These are phyloP conservation scores for Allium fistulosum DNA, from an alignment of 106 monocot species.

Conservation along the genomic window DNA sequence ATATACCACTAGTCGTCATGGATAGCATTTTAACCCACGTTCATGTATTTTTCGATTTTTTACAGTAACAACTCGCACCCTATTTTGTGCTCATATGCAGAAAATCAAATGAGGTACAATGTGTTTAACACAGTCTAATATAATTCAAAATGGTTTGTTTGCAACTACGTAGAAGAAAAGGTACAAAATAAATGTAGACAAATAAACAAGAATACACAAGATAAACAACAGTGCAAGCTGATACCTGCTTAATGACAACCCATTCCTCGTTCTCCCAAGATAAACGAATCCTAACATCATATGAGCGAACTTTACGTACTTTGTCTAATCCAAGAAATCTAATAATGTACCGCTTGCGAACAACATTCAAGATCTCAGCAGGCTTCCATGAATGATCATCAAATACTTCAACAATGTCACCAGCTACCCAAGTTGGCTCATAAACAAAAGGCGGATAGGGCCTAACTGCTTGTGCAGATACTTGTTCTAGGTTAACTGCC, in stretches of 20 bases:
- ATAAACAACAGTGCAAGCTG: neutral
- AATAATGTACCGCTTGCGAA: slow-evolving; percentile 2
- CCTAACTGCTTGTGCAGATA: slow-evolving; percentile 30
- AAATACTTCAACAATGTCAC: slow-evolving; percentile 46
- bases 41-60: too few species aligned
- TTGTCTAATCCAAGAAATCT: slow-evolving; percentile 15
- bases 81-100: neutral
- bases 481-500: slow-evolving; percentile 7
- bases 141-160: neutral
- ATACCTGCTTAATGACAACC: slow-evolving; percentile 27
- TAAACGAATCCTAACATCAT: slow-evolving; percentile 8
- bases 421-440: slow-evolving; percentile 12
- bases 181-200: neutral
- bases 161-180: neutral
- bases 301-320: neutral
- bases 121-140: neutral
- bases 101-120: neutral
- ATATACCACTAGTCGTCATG: too few species aligned
- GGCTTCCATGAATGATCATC: slow-evolving; percentile 35
- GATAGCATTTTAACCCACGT: too few species aligned
- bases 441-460: slow-evolving; percentile 28
- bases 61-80: neutral
- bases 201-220: too few species aligned
- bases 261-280: slow-evolving; percentile 14
- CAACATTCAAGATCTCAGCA: slow-evolving; percentile 17